phyloP scores from a whole-genome alignment of 345 rosid species.

The Linum tenue region DNA sequence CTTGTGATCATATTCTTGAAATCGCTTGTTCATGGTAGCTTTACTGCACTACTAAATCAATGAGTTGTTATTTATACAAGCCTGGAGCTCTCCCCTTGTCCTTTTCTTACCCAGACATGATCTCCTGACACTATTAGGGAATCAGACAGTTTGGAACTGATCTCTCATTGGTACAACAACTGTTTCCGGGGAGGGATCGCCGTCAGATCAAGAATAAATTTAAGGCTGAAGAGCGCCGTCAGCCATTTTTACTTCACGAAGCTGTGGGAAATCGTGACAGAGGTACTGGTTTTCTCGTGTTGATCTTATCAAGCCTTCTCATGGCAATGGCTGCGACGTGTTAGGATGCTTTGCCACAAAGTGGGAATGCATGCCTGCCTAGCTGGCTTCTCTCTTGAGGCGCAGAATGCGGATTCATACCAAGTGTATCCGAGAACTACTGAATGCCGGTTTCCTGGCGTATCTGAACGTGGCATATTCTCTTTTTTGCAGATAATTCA shows the following conservation, averaged over 20 bases:
- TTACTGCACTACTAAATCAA: not conserved
- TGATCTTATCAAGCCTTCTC: not conserved
- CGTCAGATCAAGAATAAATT: constrained; percentile 51
- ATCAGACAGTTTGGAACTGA: constrained; percentile 71
- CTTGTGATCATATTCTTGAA: no score
- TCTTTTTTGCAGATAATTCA: constrained; percentile 42
- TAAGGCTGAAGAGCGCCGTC: constrained; percentile 68
- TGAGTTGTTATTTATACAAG: not conserved
- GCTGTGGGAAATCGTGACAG: constrained; percentile 48
- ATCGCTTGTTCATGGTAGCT: no score
- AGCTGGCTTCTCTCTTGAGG: no score
- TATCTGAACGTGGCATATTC: not conserved
- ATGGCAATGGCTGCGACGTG: no score
- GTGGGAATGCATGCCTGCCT: not conserved
- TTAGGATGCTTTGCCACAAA: no score
- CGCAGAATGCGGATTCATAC: no score
- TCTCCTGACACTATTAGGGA: constrained; percentile 30
- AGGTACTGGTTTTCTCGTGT: constrained; percentile 21
- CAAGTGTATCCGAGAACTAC: no score
- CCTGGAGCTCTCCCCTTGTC: no score
- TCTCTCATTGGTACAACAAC: constrained; percentile 59
- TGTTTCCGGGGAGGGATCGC: constrained; percentile 62
- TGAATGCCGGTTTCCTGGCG: no score
- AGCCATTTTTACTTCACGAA: constrained; percentile 49
- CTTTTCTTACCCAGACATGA: no score